A percentile compares a stretch with the other conserved stretches of the same genome.
These are phyloP conservation scores for Hyaloscypha bicolor DNA, from an alignment of 495 filamentous ascomycete genomes.

Conservation along the genomic window DNA sequence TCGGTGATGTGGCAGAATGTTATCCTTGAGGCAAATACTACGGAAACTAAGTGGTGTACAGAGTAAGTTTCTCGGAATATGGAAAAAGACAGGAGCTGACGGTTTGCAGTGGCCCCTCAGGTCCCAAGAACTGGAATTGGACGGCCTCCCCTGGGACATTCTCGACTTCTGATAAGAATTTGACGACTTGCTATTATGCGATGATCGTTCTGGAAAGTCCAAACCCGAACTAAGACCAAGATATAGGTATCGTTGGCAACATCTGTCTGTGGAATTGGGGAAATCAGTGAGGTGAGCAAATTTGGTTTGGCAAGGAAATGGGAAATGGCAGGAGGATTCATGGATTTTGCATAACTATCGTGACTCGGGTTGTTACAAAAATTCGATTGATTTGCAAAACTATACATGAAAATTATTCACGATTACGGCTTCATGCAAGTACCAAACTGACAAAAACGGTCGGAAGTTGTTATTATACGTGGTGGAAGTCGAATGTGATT, in stretches of 20 bases:
- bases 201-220: not conserved
- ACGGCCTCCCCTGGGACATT: not conserved
- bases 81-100: not conserved
- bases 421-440: no score
- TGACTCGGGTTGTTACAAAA: no score
- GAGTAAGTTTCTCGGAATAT: not conserved
- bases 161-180: not conserved
- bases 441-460: no score
- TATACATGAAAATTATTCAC: no score
- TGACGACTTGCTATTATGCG: not conserved
- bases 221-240: not conserved
- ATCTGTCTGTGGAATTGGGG: not conserved
- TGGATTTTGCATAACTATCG: no score
- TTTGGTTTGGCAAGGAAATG: no score
- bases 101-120: not conserved
- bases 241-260: no score
- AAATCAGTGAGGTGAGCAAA: no score
- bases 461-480: no score
- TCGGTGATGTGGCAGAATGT: slow-evolving; percentile 15
- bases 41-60: slow-evolving; percentile 1
- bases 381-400: no score
- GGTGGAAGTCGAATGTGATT: no score
- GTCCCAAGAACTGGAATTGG: not conserved
- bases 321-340: no score
- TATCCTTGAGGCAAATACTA: slow-evolving; percentile 14